These are phyloP conservation scores for Hanseniaspora occidentalis DNA, from an alignment of 805 yeast genomes.

Conservation along the genomic window DNA sequence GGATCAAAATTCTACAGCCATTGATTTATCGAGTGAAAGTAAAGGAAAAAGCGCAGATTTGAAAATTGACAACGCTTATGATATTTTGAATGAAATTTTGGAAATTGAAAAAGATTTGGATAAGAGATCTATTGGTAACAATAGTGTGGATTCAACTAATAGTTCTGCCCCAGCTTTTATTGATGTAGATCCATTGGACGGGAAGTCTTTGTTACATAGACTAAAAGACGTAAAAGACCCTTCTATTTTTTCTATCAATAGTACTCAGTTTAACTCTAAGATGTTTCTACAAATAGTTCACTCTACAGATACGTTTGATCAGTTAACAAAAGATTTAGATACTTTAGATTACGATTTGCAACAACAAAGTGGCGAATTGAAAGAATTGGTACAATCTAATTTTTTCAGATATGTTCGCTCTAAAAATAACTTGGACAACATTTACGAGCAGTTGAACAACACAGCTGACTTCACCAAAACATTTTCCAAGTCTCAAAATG, in stretches of 20 bases:
- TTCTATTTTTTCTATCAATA: slow-evolving; percentile 38
- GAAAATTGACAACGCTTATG: slow-evolving; percentile 20
- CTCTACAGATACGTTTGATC: slow-evolving; percentile 38
- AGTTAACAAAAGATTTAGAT: slow-evolving; percentile 35
- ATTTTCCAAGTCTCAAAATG: slow-evolving; percentile 5
- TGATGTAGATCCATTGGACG: slow-evolving; percentile 46
- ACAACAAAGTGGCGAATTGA: slow-evolving; percentile 36
- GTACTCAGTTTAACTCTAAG: slow-evolving; percentile 46
- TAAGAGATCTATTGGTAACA: slow-evolving; percentile 7
- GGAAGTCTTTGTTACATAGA: slow-evolving; percentile 32
- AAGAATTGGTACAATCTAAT: slow-evolving; percentile 42
- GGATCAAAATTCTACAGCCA: slow-evolving; percentile 22
- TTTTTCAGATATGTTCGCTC: slow-evolving; percentile 52
- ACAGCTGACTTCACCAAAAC: slow-evolving; percentile 20
- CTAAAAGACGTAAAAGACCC: slow-evolving; percentile 28
- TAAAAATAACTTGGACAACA: slow-evolving; percentile 50
- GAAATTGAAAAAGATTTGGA: slow-evolving; percentile 16
- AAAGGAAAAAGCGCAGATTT: slow-evolving; percentile 11
- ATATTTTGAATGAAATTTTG: slow-evolving; percentile 20
- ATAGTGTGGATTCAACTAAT: slow-evolving; percentile 11
- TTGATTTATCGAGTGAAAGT: no score
- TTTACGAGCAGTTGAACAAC: slow-evolving; percentile 38
- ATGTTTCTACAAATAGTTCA: slow-evolving; percentile 45
- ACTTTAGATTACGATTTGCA: slow-evolving; percentile 37
- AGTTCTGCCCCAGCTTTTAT: slow-evolving; percentile 20